phyloP scores from a whole-genome alignment of 768 basidiomycete genomes.

The Tremella fuciformis region DNA sequence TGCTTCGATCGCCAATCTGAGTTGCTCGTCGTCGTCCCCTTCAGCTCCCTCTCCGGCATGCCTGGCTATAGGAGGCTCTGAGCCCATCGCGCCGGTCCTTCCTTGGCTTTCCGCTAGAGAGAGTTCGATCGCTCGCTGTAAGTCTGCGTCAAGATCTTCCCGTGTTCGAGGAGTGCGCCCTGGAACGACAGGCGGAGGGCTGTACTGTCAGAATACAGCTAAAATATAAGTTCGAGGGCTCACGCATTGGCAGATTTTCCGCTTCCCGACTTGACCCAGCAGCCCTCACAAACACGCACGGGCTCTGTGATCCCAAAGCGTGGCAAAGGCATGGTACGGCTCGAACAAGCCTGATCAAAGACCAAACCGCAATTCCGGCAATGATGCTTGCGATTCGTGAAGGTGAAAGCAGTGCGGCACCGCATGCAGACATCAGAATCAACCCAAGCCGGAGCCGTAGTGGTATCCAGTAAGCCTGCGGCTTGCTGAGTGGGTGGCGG shows the following conservation, averaged over 20 bases:
- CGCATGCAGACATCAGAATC: constrained; percentile 92
- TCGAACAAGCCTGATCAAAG: constrained; percentile 90
- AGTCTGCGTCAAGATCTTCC: constrained; percentile 71
- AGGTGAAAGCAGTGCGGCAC: constrained; percentile 83
- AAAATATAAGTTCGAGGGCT: background rate
- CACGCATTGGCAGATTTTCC: constrained; percentile 30
- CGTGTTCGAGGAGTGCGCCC: constrained; percentile 58
- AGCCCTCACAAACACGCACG: constrained; percentile 90
- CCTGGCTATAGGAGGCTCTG: constrained; percentile 58
- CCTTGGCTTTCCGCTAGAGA: constrained; percentile 74
- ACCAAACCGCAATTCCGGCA: constrained; percentile 97
- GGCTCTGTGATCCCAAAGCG: constrained; percentile 89
- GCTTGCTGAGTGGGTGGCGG: constrained; percentile 38
- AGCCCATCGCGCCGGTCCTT: constrained; percentile 59
- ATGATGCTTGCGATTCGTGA: constrained; percentile 97
- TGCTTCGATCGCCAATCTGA: constrained; percentile 91
- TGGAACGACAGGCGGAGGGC: constrained; percentile 43
- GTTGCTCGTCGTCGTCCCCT: constrained; percentile 82
- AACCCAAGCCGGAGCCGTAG: constrained; percentile 82
- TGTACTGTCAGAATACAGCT: constrained; percentile 12
- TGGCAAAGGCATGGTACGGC: constrained; percentile 76
- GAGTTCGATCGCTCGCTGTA: constrained; percentile 88
- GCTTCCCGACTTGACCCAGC: constrained; percentile 65
- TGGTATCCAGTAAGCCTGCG: constrained; percentile 43
- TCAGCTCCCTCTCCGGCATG: constrained; percentile 56